Evolutionary conservation across 805 yeast species (phyloP).

Genomic region (Alloascoidea africana): DNA sequence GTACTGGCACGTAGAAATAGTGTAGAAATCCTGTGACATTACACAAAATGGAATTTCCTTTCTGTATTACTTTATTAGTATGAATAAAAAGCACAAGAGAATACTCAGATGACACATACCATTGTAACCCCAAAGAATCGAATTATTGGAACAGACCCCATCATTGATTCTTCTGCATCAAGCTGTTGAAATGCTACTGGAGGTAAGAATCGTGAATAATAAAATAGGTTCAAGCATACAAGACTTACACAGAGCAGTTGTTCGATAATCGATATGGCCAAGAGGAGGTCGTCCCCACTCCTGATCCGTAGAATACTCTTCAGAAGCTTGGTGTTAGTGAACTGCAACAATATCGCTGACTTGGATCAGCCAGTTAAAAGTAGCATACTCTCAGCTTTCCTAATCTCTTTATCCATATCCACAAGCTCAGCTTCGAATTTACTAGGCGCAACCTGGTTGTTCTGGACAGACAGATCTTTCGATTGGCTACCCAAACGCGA

Average conservation of each 20-base stretch:
- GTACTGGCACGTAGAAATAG: slow-evolving; percentile 86
- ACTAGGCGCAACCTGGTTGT: slow-evolving; percentile 25
- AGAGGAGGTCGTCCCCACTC: slow-evolving; percentile 44
- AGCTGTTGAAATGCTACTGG: slow-evolving; percentile 61
- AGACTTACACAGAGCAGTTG: slow-evolving; percentile 26
- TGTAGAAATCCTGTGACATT: slow-evolving; percentile 82
- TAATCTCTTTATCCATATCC: slow-evolving; percentile 24
- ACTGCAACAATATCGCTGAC: too few species aligned
- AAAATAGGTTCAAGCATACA: slow-evolving; percentile 5
- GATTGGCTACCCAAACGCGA: background rate
- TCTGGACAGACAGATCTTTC: background rate
- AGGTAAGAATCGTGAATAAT: background rate
- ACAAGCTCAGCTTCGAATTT: slow-evolving; percentile 37
- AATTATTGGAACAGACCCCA: slow-evolving; percentile 40
- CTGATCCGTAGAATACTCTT: slow-evolving; percentile 15
- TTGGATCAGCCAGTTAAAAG: too few species aligned
- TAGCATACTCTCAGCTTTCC: slow-evolving; percentile 10
- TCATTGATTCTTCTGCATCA: slow-evolving; percentile 77
- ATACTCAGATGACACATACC: slow-evolving; percentile 5
- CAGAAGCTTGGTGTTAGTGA: slow-evolving; percentile 7
- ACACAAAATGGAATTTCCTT: slow-evolving; percentile 82
- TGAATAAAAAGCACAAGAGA: background rate
- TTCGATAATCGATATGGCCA: slow-evolving; percentile 27
- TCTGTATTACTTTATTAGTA: slow-evolving; percentile 16
- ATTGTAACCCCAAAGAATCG: slow-evolving; percentile 87